Evolutionary conservation across 306 rosid genomes (phyloP).

Genomic region (Alnus rubra): DNA sequence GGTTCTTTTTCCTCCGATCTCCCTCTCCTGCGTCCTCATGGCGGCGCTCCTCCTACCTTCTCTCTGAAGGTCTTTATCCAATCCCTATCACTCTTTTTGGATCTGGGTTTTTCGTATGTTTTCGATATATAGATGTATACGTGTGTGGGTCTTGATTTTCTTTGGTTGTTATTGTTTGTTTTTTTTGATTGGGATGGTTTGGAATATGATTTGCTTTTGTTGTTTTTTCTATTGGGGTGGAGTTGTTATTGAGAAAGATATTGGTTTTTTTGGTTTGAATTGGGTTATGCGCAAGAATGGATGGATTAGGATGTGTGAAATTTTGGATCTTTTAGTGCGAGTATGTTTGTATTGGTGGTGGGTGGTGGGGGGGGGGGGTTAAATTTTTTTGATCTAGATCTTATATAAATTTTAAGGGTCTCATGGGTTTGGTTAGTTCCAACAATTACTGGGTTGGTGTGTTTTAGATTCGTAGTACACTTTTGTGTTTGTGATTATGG

Average conservation of each 20-base stretch:
- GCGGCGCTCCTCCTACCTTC: slow-evolving; percentile 41
- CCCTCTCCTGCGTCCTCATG: slow-evolving; percentile 60
- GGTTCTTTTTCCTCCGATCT: slow-evolving; percentile 78
- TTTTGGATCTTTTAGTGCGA: not conserved
- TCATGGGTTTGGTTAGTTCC: not conserved
- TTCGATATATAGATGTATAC: not conserved
- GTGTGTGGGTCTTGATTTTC: not conserved
- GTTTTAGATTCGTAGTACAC: not conserved
- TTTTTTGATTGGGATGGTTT: not conserved
- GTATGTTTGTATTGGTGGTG: not conserved
- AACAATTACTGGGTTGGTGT: not conserved
- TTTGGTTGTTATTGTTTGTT: not conserved
- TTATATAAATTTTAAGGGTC: not conserved
- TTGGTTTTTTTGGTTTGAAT: not conserved
- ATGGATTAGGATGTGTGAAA: not conserved
- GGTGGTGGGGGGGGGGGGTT: not conserved
- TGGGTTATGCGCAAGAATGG: not conserved
- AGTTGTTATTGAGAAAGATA: not conserved
- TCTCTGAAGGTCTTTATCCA: slow-evolving; percentile 58
- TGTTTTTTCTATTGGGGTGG: not conserved
- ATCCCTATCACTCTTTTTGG: slow-evolving; percentile 15
- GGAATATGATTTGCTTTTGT: not conserved
- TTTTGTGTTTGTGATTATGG: not conserved
- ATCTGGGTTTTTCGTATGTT: slow-evolving; percentile 13
- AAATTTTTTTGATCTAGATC: slow-evolving; percentile 27